Base-by-base conservation (phyloP, 2,329 filamentous ascomycete species). In the Diplodia mutila region DNA sequence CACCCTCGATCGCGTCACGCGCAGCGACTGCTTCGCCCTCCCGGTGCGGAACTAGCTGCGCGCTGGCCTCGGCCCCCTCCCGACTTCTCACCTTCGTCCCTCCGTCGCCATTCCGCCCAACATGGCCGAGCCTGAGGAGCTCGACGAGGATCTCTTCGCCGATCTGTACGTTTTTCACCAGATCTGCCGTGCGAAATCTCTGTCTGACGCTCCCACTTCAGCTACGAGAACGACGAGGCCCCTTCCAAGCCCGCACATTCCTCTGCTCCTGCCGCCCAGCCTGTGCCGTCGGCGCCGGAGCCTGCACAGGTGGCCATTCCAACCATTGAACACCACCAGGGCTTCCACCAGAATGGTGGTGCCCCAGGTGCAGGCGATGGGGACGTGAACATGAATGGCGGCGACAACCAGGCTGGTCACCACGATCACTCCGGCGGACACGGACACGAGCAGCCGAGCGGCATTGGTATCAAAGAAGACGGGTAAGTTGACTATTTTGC, bases 81-180 rank as follows among this genome's bases (percentile, higher is more conserved):
- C 25, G 5, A 48, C 48, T 16, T 32, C 46, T 59, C 65, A 27
- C 63, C 65, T 61, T 57, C 54, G 59, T 21, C 34, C 5, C 27
- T 23, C 48, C 29, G n/a, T 63, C 46, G 23, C 42, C 29, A 63
- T 55, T 64, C 32, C 72, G 61, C 67, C 69, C 78, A 85, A 61
- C 74, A 95, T 94, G 92, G 88, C 91, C 57, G 92, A 95, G 75
- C 84, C 86, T 65, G 91, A 94, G 76, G 91, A 92, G 72, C 89
- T 93, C 73, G 93, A 97, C 73, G 94, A 97, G 76, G 93, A 97
- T 85, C 91, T 97, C 81, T 97, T 97, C 80, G 93, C 93, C 75
- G 94, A 97, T 82, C 87, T 97, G 93, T 97, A 84, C 82, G 92
- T 86, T 67, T 34, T 78, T 83, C 9, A 21, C 52, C 23, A n/a